Evolutionary conservation across 2,329 filamentous ascomycete species (phyloP), one percentile per base, ranked within the genome.

Genomic region (Fusarium caatingaense): DNA sequence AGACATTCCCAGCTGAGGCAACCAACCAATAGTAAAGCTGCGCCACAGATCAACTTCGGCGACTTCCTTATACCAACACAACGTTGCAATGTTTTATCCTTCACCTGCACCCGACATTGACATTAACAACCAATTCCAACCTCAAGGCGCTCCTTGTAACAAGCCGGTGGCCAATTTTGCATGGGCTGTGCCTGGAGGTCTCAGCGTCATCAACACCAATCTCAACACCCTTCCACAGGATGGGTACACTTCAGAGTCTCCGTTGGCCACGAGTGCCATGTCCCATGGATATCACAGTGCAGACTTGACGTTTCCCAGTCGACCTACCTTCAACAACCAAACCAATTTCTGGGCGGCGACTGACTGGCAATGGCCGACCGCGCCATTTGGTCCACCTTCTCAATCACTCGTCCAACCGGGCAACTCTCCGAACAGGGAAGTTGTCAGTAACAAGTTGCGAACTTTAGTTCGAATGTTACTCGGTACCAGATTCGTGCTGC

Each of bases 1-100:
- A 27, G 27, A 59, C 20, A 18, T 47, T 30, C 21, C 34, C 12
- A 53, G 13, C 49, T 28, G 49, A 27, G 34, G 25, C 45, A 47
- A 23, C 20, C 41, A 44, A 28, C 16, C 21, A 28, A 30, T 48
- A 61, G 21, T 18, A 32, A 53, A 60, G 16, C 63, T 66, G 44
- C 60, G 60, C 62, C 54, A 64, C 53, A 40, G 27, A 64, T 64
- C 45, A 59, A 48, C 40, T 46, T 23, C 56, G 50, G 40, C 40
- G 15, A 41, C 28, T 48, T 46, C 61, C 45, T 20, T 41, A 11
- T 44, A 60, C n/a, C 46, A 66, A 61, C 30, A 48, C 27, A 48
- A 25, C 45, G 61, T 25, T 48, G 25, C 61, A 66, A 66, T 66
- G 63, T 55, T 49, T 41, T 30, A 66, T 56, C 34, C 54, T 60